Base-by-base conservation (phyloP, 768 basidiomycete genomes). In the Trametes cubensis region DNA sequence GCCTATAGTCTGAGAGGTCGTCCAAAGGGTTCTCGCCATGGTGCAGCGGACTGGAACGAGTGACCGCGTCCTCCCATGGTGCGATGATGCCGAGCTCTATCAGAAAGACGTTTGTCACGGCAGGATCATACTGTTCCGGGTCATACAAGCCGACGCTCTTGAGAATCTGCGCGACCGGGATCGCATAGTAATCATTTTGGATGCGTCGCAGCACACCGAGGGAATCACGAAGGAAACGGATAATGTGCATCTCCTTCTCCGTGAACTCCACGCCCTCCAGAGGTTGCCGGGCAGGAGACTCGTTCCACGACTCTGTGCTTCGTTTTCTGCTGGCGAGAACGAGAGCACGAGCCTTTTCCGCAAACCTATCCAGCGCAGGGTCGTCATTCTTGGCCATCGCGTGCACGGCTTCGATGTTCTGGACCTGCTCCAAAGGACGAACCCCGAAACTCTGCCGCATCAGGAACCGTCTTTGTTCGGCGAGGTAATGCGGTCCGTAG, bases 41-140 rank as follows among this genome's bases (percentile, higher is more conserved):
- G n/a, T 53, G 26, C 13, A 46, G 39, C 5, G 47, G 23, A 6
- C 20, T 44, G 10, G 41, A 38, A 11, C 51, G 56, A 26, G 38
- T 52, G 23, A 55, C 46, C 6, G 51, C 63, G 71, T 94, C 88
- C 65, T 94, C 86, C 95, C 95, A 97, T 1, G 90, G 87, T 2
- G 89, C 80, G 21, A 91, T 70, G 7, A 87, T 81, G 7, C 96
- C 95, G 15, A 96, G 68, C 47, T 92, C 85, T 17, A 85, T 71
- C 39, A 97, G 77, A 21, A 88, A 73, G 60, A 74, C 75, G 66
- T 82, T 77, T 23, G 83, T 72, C 21, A 73, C 10, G 20, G 8
- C 58, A n/a, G 65, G 67, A 58, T 76, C 77, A 15, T 69, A 68
- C 45, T 81, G 65, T 34, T 65, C 66, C 0, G 8, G 53, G 0